Conservation (phyloP, 2,329 filamentous ascomycete genomes). For the Gremmenia infestans region DNA sequence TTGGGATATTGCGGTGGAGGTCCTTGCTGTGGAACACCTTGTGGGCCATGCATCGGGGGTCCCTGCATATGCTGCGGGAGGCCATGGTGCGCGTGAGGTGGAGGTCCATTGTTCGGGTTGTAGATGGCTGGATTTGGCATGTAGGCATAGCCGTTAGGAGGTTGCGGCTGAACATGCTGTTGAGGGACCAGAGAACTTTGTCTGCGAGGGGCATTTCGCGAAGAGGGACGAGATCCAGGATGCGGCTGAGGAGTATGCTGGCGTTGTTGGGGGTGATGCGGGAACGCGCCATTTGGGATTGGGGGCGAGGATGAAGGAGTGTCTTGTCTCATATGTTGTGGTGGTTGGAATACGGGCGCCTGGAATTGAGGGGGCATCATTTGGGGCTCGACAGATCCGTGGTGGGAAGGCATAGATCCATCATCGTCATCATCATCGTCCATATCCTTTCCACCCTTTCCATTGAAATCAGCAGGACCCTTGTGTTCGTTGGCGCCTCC, state of each 20-base stretch:
- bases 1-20: slow-evolving; percentile 38
- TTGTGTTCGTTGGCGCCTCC: slow-evolving; percentile 94
- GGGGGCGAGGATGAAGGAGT: slow-evolving; percentile 86
- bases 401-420: slow-evolving; percentile 55
- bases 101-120: slow-evolving; percentile 51
- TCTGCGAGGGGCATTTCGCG: slow-evolving; percentile 72
- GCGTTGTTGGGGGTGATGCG: slow-evolving; percentile 45
- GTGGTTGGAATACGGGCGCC: slow-evolving; percentile 44
- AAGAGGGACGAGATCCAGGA: slow-evolving; percentile 69
- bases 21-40: slow-evolving; percentile 33
- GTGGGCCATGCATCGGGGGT: slow-evolving; percentile 16
- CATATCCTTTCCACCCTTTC: slow-evolving; percentile 58
- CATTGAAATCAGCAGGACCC: slow-evolving; percentile 86
- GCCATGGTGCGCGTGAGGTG: slow-evolving; percentile 35
- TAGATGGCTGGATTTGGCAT: slow-evolving; percentile 85
- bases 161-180: slow-evolving; percentile 59
- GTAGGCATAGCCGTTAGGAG: slow-evolving; percentile 72
- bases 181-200: slow-evolving; percentile 66
- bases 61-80: slow-evolving; percentile 30
- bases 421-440: slow-evolving; percentile 80
- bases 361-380: slow-evolving; percentile 70
- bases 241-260: slow-evolving; percentile 79
- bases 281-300: slow-evolving; percentile 52
- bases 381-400: slow-evolving; percentile 42
- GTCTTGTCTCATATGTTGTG: slow-evolving; percentile 73